A percentile compares a stretch with the other conserved stretches of the same genome.
Evolutionary conservation across 306 rosid genomes (phyloP).

Genomic region (Prunus kanzakura): DNA sequence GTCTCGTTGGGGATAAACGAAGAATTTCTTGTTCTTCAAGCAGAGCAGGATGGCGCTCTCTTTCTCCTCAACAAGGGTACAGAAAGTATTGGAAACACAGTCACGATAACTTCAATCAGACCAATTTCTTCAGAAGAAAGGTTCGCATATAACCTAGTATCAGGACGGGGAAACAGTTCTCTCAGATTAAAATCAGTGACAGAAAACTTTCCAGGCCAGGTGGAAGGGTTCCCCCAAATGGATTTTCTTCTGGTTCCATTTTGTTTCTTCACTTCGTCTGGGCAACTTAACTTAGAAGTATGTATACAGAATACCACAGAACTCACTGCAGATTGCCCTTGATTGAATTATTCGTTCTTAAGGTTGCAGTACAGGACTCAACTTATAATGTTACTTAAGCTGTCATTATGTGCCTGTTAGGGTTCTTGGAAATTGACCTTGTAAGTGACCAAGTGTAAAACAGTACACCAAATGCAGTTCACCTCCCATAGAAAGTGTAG

Average conservation of each 20-base stretch:
- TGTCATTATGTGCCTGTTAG: not conserved
- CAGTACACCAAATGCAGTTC: not conserved
- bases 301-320: slow-evolving; percentile 31
- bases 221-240: slow-evolving; percentile 25
- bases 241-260: slow-evolving; percentile 45
- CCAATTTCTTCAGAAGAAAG: slow-evolving; percentile 25
- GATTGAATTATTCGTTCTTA: not conserved
- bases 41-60: slow-evolving; percentile 34
- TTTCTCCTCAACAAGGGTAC: slow-evolving; percentile 31
- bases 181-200: slow-evolving; percentile 31
- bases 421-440: not conserved
- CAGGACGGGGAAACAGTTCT: slow-evolving; percentile 26
- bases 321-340: slow-evolving; percentile 21
- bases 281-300: slow-evolving; percentile 35
- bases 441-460: not conserved
- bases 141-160: slow-evolving; percentile 25
- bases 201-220: slow-evolving; percentile 20
- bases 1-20: slow-evolving; percentile 22
- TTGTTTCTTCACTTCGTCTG: slow-evolving; percentile 25
- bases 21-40: slow-evolving; percentile 36
- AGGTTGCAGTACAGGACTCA: not conserved
- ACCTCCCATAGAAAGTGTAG: not conserved
- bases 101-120: slow-evolving; percentile 31
- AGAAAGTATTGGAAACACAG: slow-evolving; percentile 20
- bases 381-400: not conserved